Conservation (phyloP, 306 rosid genomes). For the Corylus americana region DNA sequence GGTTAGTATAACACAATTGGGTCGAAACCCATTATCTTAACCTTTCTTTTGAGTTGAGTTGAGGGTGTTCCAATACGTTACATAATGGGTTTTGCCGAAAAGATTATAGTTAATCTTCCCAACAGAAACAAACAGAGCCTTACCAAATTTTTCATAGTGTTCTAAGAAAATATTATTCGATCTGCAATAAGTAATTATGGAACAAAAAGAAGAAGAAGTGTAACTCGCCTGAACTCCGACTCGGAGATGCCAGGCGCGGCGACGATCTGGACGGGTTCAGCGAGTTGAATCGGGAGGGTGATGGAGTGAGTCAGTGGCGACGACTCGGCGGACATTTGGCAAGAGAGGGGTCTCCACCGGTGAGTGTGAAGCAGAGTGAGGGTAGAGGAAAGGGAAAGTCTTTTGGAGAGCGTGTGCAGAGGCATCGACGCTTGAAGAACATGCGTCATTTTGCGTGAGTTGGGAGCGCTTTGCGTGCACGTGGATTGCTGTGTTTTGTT, state of each 20-base stretch:
- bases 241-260: conserved; percentile 76
- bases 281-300: conserved; percentile 52
- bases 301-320: conserved; percentile 48
- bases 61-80: neutral
- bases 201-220: neutral
- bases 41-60: neutral
- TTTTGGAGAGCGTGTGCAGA: conserved; percentile 23
- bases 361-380: conserved; percentile 15
- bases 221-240: conserved; percentile 62
- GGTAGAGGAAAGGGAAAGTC: conserved; percentile 11
- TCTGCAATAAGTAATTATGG: no score
- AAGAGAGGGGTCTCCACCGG: conserved; percentile 27
- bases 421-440: conserved; percentile 37
- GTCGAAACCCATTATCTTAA: no score
- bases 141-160: no score
- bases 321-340: conserved; percentile 65
- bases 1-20: no score
- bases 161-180: no score
- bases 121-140: no score
- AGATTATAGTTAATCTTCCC: no score
- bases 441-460: conserved; percentile 5
- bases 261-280: conserved; percentile 61
- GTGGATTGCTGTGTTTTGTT: neutral
- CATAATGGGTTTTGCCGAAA: neutral
- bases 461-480: neutral